These are phyloP conservation scores for Heritiera fomes DNA, from an alignment of 345 rosid genomes.

Conservation along the genomic window DNA sequence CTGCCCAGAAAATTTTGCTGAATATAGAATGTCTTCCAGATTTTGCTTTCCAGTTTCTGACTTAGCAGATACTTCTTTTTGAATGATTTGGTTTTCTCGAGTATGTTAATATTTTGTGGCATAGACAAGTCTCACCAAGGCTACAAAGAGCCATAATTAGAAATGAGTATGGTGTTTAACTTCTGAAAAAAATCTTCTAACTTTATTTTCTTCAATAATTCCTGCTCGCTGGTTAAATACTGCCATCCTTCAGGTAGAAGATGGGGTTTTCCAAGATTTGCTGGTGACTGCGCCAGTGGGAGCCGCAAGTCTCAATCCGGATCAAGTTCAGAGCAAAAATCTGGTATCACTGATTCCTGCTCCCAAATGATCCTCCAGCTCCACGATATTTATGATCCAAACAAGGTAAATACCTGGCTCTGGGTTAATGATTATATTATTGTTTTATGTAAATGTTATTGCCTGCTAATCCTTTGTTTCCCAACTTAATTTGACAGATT, in stretches of 20 bases:
- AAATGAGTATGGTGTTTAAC: constrained; percentile 3
- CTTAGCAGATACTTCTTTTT: neutral
- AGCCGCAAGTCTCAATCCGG: constrained; percentile 63
- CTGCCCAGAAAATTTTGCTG: neutral
- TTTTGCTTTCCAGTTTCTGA: neutral
- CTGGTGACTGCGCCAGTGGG: constrained; percentile 90
- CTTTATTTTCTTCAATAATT: neutral
- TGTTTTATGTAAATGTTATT: constrained; percentile 3
- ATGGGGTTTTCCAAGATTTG: constrained; percentile 93
- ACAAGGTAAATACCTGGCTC: constrained; percentile 53
- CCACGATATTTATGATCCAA: constrained; percentile 96
- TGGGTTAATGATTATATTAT: neutral
- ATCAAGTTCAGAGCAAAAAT: constrained; percentile 66
- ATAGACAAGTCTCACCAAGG: neutral
- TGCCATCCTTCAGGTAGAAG: constrained; percentile 57
- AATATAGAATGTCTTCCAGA: neutral
- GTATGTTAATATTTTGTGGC: neutral
- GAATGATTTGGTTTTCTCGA: constrained; percentile 21
- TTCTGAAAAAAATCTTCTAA: neutral
- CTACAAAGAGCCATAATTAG: neutral
- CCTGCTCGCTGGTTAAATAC: constrained; percentile 5
- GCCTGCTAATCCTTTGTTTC: constrained; percentile 17
- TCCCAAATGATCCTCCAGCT: constrained; percentile 99
- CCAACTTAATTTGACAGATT: constrained; percentile 44
- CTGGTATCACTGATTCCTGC: constrained; percentile 84